Percentiles rank a stretch among this genome's conserved stretches.
phyloP scores from a whole-genome alignment of 768 basidiomycete genomes.

The Chlorophyllum brunneum region DNA sequence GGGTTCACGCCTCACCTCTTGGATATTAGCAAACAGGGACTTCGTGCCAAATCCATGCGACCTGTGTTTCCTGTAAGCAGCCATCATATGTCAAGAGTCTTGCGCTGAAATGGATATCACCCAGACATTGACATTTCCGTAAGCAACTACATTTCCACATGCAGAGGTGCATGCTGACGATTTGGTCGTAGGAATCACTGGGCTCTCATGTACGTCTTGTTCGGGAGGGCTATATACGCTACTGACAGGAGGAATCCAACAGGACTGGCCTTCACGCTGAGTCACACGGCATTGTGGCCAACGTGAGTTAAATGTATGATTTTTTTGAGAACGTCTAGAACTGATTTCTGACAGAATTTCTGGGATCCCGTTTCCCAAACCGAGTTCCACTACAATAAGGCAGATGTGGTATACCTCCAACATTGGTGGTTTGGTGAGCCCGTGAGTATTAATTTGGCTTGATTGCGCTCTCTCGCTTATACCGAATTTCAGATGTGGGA shows the following conservation, averaged over 20 bases:
- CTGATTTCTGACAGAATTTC: constrained; percentile 58
- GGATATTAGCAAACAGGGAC: constrained; percentile 73
- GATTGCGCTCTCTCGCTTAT: not conserved
- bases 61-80: constrained; percentile 77
- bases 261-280: constrained; percentile 91
- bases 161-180: constrained; percentile 6
- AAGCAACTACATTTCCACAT: constrained; percentile 27
- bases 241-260: constrained; percentile 7
- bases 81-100: not conserved
- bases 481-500: constrained; percentile 76
- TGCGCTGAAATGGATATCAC: constrained; percentile 6
- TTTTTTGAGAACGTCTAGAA: not conserved
- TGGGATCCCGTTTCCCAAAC: constrained; percentile 66
- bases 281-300: constrained; percentile 88
- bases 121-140: constrained; percentile 89
- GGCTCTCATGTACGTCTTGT: constrained; percentile 63
- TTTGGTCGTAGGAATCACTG: constrained; percentile 71
- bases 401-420: constrained; percentile 58
- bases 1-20: constrained; percentile 82
- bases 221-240: not conserved
- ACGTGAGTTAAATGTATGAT: constrained; percentile 41
- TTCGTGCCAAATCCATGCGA: constrained; percentile 84
- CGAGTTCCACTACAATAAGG: constrained; percentile 71
- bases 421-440: constrained; percentile 91
- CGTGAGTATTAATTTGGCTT: constrained; percentile 34